Conservation (phyloP, 2,329 filamentous ascomycete genomes). For the Ophiostoma perfectum region DNA sequence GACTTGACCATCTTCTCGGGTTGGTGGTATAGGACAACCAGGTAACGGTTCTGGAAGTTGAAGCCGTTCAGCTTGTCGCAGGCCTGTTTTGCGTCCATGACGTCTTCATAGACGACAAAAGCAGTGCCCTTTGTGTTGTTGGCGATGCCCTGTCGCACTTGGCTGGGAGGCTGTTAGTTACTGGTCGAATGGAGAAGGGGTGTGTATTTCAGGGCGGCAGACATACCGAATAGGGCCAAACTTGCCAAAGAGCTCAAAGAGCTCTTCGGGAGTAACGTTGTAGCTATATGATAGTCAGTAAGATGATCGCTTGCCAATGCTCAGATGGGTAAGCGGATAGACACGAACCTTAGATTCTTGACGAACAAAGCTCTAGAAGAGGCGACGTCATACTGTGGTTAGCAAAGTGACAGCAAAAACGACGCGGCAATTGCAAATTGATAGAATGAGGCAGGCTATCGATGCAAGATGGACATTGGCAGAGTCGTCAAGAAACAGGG, state of each 20-base stretch:
- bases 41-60: slow-evolving; percentile 99
- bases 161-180: slow-evolving; percentile 48
- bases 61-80: slow-evolving; percentile 99
- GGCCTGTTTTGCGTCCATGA: slow-evolving; percentile 96
- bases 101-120: slow-evolving; percentile 99
- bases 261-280: slow-evolving; percentile 95
- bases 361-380: slow-evolving; percentile 89
- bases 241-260: slow-evolving; percentile 98
- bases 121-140: slow-evolving; percentile 97
- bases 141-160: slow-evolving; percentile 97
- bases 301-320: neutral
- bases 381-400: slow-evolving; percentile 25
- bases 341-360: slow-evolving; percentile 92
- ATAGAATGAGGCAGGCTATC: no score
- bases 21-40: slow-evolving; percentile 69
- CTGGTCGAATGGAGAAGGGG: no score
- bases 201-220: slow-evolving; percentile 18
- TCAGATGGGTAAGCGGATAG: neutral
- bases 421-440: no score
- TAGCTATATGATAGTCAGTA: slow-evolving; percentile 56
- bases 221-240: slow-evolving; percentile 89
- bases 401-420: slow-evolving; percentile 25
- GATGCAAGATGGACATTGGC: no score
- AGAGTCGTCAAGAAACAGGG: no score
- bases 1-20: slow-evolving; percentile 68